Evolutionary conservation across 2,329 filamentous ascomycete genomes (phyloP), one percentile per base, ranked within the genome.

Genomic region (Phialocephala subalpina): DNA sequence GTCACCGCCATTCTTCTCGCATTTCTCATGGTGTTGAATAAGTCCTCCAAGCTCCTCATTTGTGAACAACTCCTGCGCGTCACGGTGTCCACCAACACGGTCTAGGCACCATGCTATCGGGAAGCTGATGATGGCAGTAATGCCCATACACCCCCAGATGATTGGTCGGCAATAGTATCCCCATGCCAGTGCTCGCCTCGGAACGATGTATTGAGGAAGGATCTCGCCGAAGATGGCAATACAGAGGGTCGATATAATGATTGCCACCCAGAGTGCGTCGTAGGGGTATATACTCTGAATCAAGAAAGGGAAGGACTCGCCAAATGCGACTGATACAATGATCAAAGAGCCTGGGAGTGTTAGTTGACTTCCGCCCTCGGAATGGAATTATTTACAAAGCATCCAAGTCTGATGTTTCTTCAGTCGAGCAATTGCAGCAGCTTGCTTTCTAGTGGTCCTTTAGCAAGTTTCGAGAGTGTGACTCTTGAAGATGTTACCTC

Each of bases 171-270:
- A 74, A 40, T 74, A 73, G 45, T 73, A 74, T 9, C 71, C 68
- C 71, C 71, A 74, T 1, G 58, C 49, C 29, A 74, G 58, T 38
- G 73, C 65, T 49, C 68, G 61, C 56, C 60, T 56, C 40, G 73
- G 73, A 38, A 76, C 72, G 6, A 73, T 55, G 47, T 69, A 73
- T 63, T 73, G 72, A 36, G 74, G 74, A 33, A 75, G 60, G n/a
- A 75, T 65, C 57, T 75, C 73, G 29, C 67, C 71, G 57, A 72
- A 70, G 16, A 76, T 52, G 14, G 70, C 68, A 29, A 76, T 69
- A 11, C 57, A 67, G 2, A 71, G 6, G 7, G 73, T 75, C 2
- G 74, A 76, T 42, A 72, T 45, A 8, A 74, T 47, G 38, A 74
- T 64, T 18, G 70, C 57, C 47, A 71, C 47, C 70, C 70, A 75